phyloP scores from a whole-genome alignment of 345 rosid genomes.

The Orychophragmus violaceus region DNA sequence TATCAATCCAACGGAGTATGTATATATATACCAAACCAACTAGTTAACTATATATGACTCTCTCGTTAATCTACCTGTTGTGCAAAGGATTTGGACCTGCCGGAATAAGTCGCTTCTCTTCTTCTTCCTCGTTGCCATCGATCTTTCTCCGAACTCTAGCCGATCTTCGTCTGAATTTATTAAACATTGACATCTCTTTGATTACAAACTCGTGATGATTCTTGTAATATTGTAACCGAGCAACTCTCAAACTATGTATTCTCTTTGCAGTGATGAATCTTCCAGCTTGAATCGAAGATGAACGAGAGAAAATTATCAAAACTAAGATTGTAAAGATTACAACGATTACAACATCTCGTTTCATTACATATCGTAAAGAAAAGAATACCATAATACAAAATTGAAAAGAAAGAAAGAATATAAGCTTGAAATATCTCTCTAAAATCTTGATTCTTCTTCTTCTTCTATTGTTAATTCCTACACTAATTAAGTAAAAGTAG shows the following conservation, averaged over 20 bases:
- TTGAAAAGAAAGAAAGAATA: background rate
- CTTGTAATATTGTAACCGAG: background rate
- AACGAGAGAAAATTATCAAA: slow-evolving; percentile 13
- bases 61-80: slow-evolving; percentile 15
- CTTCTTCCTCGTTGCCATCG: background rate
- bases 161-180: background rate
- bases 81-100: slow-evolving; percentile 32
- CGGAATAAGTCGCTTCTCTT: slow-evolving; percentile 28
- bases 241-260: background rate
- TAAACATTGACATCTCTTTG: slow-evolving; percentile 16
- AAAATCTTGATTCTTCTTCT: background rate
- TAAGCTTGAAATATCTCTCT: background rate
- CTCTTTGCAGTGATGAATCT: background rate
- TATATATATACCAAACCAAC: background rate
- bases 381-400: background rate
- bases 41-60: background rate
- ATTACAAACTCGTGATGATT: slow-evolving; percentile 8
- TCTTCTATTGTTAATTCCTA: background rate
- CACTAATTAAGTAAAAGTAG: background rate
- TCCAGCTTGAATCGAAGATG: slow-evolving; percentile 13
- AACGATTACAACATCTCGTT: slow-evolving; percentile 14
- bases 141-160: background rate
- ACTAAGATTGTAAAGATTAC: slow-evolving; percentile 10
- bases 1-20: background rate
- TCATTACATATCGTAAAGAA: slow-evolving; percentile 21